Evolutionary conservation across 805 yeast genomes (phyloP).

Genomic region (Zygosaccharomyces rouxii): DNA sequence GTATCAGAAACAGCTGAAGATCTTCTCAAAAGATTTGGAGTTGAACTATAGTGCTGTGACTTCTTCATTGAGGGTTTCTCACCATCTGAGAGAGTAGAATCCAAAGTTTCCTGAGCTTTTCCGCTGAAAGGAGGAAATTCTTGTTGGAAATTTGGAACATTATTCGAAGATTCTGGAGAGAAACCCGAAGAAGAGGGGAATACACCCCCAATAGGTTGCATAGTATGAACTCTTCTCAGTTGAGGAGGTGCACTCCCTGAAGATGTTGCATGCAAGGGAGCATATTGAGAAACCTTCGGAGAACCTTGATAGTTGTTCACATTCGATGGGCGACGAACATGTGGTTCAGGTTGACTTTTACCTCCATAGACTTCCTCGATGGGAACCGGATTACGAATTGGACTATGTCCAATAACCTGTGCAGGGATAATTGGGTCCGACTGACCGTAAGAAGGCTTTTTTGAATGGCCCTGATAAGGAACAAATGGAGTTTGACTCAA

Average conservation of each 20-base stretch:
- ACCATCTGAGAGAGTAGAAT: neutral
- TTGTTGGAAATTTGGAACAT: constrained; percentile 1
- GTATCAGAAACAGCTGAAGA: constrained; percentile 14
- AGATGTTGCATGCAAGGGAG: constrained; percentile 1
- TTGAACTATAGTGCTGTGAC: constrained; percentile 9
- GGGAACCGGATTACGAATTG: constrained; percentile 1
- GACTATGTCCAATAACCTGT: constrained; percentile 5
- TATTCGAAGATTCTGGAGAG: constrained; percentile 1
- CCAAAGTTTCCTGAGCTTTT: neutral
- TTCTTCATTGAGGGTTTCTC: neutral
- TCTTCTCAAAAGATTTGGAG: constrained; percentile 17
- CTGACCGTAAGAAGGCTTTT: constrained; percentile 7
- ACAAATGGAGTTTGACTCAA: constrained; percentile 26
- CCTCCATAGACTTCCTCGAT: neutral
- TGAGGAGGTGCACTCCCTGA: constrained; percentile 2
- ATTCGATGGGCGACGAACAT: constrained; percentile 8
- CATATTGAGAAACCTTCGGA: constrained; percentile 13
- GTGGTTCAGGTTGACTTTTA: constrained; percentile 4
- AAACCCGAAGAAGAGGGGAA: neutral
- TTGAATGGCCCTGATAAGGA: constrained; percentile 16
- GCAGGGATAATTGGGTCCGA: constrained; percentile 3
- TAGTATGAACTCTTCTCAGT: constrained; percentile 15
- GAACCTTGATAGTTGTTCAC: constrained; percentile 18
- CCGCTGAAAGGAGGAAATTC: neutral
- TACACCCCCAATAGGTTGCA: constrained; percentile 5